Percentiles rank a stretch among this genome's conserved stretches.
Evolutionary conservation across 2,329 filamentous ascomycete species (phyloP).

Genomic region (Tympanopsis confertula): DNA sequence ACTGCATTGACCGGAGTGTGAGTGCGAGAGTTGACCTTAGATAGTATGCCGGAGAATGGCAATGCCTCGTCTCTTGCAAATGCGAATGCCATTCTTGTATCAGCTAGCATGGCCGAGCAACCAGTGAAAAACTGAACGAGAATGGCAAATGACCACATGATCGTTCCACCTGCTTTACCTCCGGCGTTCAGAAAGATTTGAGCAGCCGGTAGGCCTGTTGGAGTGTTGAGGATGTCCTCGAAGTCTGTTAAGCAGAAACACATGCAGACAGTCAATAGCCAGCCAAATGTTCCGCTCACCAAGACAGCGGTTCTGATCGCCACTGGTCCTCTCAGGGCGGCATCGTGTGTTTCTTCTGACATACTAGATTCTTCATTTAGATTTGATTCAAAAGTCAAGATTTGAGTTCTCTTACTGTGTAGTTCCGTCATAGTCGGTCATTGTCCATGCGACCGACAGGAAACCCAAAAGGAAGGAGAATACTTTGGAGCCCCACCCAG

Average conservation of each 20-base stretch:
- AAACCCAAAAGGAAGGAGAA: slow-evolving; percentile 51
- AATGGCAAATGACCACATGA: slow-evolving; percentile 51
- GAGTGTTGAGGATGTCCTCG: slow-evolving; percentile 39
- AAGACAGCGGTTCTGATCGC: slow-evolving; percentile 48
- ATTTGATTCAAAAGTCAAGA: not conserved
- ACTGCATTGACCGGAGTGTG: slow-evolving; percentile 50
- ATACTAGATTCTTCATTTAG: slow-evolving; percentile 21
- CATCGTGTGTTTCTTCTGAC: slow-evolving; percentile 56
- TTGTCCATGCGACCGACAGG: slow-evolving; percentile 47
- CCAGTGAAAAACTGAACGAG: slow-evolving; percentile 56
- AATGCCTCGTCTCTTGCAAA: slow-evolving; percentile 47
- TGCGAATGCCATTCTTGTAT: slow-evolving; percentile 50
- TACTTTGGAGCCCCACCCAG: slow-evolving; percentile 46
- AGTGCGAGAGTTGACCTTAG: slow-evolving; percentile 37
- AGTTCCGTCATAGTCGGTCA: slow-evolving; percentile 59
- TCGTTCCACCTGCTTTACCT: slow-evolving; percentile 39
- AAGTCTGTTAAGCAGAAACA: slow-evolving; percentile 51
- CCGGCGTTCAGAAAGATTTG: slow-evolving; percentile 49
- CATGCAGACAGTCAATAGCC: slow-evolving; percentile 49
- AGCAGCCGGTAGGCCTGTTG: slow-evolving; percentile 48
- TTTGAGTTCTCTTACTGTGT: slow-evolving; percentile 29
- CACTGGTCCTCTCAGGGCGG: slow-evolving; percentile 43
- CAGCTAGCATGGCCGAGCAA: slow-evolving; percentile 50
- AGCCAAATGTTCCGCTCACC: slow-evolving; percentile 47
- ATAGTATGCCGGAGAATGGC: slow-evolving; percentile 33